Percentiles rank a stretch among this genome's conserved stretches.
phyloP scores from a whole-genome alignment of 106 monocot genomes.

The Ottelia alismoides region DNA sequence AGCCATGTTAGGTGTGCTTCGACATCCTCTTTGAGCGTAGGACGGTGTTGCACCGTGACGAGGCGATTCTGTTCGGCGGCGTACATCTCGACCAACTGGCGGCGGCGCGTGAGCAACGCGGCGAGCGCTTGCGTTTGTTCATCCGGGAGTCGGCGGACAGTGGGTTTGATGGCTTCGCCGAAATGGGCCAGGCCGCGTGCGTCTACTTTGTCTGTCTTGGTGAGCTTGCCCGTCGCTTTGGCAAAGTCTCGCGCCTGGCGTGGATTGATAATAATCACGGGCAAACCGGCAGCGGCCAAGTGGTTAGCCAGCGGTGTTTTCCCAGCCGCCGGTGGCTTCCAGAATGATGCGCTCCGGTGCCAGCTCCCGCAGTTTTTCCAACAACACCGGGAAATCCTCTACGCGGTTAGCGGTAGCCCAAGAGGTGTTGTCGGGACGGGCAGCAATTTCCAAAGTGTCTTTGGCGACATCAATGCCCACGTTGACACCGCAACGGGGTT shows the following conservation, averaged over 20 bases:
- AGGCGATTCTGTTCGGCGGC: too few species aligned
- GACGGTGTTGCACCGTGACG: too few species aligned
- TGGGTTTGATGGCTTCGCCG: background rate
- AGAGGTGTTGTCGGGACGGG: background rate
- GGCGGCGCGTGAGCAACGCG: too few species aligned
- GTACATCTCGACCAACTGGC: too few species aligned
- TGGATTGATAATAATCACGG: background rate
- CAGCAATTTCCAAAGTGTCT: background rate
- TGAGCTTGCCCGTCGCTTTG: background rate
- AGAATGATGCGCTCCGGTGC: background rate
- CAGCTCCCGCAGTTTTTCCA: background rate
- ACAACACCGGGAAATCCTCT: background rate
- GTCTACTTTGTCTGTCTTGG: background rate
- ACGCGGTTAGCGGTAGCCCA: background rate
- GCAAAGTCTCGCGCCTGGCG: background rate
- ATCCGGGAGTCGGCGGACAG: background rate
- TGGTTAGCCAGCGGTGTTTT: background rate
- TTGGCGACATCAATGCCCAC: background rate
- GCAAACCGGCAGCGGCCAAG: background rate
- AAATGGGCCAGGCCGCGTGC: background rate
- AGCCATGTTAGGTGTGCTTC: too few species aligned
- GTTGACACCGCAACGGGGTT: background rate
- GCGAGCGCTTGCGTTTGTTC: too few species aligned
- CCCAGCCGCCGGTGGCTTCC: background rate
- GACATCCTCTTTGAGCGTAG: too few species aligned